Base-by-base conservation (phyloP, 176 grass and related monocot genomes). In the Musa beccarii region DNA sequence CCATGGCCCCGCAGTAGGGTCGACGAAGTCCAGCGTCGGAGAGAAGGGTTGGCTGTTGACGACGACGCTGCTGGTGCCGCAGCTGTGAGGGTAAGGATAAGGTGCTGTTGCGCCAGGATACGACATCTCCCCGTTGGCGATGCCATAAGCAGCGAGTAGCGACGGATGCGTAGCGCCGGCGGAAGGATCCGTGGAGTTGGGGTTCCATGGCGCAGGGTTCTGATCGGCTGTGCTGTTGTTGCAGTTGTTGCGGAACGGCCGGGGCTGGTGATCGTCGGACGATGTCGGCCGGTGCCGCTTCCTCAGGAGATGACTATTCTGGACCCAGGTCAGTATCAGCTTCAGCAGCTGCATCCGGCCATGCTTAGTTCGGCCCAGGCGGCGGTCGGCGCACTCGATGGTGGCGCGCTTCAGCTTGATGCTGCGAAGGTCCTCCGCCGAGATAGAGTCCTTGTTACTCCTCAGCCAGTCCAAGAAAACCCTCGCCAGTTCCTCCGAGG, bases 391-490 rank as follows among this genome's bases (percentile, higher is more conserved):
- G 29, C 76, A 83, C 75, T 98, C 88, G 59, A 98, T 82, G 49
- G 90, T 98, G 53, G 90, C 89, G 22, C 89, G 83, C 53, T 89
- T 89, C 52, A 98, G 88, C 49, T 88, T 84, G 84, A 98, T 93
- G 63, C 80, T 77, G 51, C 94, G 84, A 52, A 98, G 94, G 82
- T 98, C 90, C 74, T 91, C 90, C 1, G 86, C 86, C 13, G 94
- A 93, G 66, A 98, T 93, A 56, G 69, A 76, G 59, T 91, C 90
- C 9, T 89, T 92, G 75, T 98, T 98, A 64, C 55, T 98, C 59
- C 81, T 98, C 13, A 98, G 84, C 94, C 94, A 98, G 22, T 98
- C 94, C 66, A 93, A 86, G 80, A 98, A 98, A 76, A 98, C 90
- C 54, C 68, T 78, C 3, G 84, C 72, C 22, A 91, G 86, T 51